Evolutionary conservation across 192 early-diverging fungal genomes (phyloP), one percentile per base, ranked within the genome.

Genomic region (Coemansia guatemalensis): DNA sequence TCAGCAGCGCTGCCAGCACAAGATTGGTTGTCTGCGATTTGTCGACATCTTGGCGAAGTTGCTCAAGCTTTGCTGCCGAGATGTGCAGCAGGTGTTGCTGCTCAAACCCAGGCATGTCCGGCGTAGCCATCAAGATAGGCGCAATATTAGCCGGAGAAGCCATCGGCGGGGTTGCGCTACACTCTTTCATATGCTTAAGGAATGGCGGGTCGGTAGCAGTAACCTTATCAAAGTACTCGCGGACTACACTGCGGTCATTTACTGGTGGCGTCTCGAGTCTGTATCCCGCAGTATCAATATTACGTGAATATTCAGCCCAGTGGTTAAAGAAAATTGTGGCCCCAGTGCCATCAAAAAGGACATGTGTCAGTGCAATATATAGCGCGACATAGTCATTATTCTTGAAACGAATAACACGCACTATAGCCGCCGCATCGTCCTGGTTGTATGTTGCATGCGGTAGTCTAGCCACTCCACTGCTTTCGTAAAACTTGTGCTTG

Each of bases 1-100:
- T 50, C 27, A 74, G 54, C 49, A 74, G 30, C 0, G 72, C 67
- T 5, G 65, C 56, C 21, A 81, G 23, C 2, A 41, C 65, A 22
- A 66, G 51, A 32, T 58, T 62, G 12, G 61, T 64, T 0, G 72
- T 66, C 58, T 74, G 68, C 21, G 30, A 21, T 11, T 3, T 21
- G 35, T 71, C 78, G 18, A 74, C 56, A 11, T 81, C 68, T 30
- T 68, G 64, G 14, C 78, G 78, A 48, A 81, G 30, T 30, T 57
- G 68, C 62, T 81, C 69, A 0, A 81, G 41, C 17, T 55, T 65
- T 17, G 25, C 59, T 1, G 57, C 47, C 1, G 25, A 68, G 30
- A 81, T 60, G 48, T 81, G 78, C 20, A 81, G 39, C 51, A 81
- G 49, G 24, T 81, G 78, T 39, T 81, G 78, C 24, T 81, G 58